These are phyloP conservation scores for Diaporthe citri DNA, from an alignment of 2,329 filamentous ascomycete species.

Conservation along the genomic window DNA sequence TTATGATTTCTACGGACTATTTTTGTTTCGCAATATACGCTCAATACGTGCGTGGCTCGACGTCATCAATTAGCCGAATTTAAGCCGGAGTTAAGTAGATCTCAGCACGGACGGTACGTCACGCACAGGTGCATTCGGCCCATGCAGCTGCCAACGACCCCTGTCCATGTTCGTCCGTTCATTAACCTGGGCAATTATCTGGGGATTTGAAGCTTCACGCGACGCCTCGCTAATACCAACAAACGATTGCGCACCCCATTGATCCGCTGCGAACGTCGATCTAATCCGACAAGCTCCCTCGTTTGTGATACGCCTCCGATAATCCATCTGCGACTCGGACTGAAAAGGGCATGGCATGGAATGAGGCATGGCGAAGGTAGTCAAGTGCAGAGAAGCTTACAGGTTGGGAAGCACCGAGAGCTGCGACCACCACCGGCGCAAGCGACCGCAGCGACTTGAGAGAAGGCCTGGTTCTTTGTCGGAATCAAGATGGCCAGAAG, in stretches of 20 bases:
- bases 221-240: background rate
- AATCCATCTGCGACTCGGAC: background rate
- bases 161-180: slow-evolving; percentile 17
- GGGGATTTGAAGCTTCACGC: slow-evolving; percentile 20
- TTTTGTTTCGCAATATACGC: background rate
- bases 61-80: background rate
- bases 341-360: slow-evolving; percentile 12
- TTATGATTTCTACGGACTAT: too few species aligned
- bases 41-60: background rate
- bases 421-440: slow-evolving; percentile 1
- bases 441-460: slow-evolving; percentile 2
- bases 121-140: slow-evolving; percentile 21
- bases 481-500: slow-evolving; percentile 27
- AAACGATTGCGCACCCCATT: background rate
- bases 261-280: background rate
- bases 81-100: background rate
- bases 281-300: background rate
- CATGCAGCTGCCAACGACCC: slow-evolving; percentile 26
- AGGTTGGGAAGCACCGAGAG: slow-evolving; percentile 36
- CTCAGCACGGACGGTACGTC: slow-evolving; percentile 7
- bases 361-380: slow-evolving; percentile 31
- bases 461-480: background rate
- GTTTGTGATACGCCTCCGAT: background rate
- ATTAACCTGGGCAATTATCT: background rate
- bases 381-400: slow-evolving; percentile 33